Conservation (phyloP, 805 yeast genomes). For the Metschnikowia colocasiae region DNA sequence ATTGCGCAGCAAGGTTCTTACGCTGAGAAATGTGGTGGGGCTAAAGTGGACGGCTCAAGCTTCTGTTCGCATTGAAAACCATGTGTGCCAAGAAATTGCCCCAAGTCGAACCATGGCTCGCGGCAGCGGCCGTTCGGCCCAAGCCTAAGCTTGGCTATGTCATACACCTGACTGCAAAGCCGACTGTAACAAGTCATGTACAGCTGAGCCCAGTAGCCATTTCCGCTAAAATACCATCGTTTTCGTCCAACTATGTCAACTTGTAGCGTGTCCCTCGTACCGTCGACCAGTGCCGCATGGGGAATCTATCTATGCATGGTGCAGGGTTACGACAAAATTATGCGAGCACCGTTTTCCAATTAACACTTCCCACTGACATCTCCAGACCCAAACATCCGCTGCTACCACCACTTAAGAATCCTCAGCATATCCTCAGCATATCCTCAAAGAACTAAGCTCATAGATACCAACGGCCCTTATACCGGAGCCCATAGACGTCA, state of each 20-base stretch:
- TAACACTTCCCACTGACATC: not conserved
- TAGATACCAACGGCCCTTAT: too few species aligned
- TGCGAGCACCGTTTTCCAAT: slow-evolving; percentile 1
- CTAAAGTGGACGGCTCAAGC: not conserved
- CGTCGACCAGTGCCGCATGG: not conserved
- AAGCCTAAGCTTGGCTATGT: not conserved
- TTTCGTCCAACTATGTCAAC: not conserved
- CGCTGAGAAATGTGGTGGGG: not conserved
- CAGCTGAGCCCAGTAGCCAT: not conserved
- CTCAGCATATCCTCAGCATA: too few species aligned
- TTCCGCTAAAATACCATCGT: not conserved
- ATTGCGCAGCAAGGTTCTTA: not conserved
- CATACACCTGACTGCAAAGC: not conserved
- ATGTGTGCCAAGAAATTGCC: not conserved
- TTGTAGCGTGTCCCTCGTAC: not conserved
- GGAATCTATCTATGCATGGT: slow-evolving; percentile 4
- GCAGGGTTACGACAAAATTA: slow-evolving; percentile 1
- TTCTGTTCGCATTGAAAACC: not conserved
- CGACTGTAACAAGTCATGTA: not conserved
- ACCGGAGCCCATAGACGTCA: not conserved
- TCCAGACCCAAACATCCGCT: not conserved
- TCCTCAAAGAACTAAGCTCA: too few species aligned
- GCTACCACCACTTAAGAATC: not conserved
- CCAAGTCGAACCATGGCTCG: not conserved
- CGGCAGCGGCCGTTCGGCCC: not conserved